These are phyloP conservation scores for Fusarium duplospermum DNA, from an alignment of 2,329 filamentous ascomycete genomes.

Conservation along the genomic window DNA sequence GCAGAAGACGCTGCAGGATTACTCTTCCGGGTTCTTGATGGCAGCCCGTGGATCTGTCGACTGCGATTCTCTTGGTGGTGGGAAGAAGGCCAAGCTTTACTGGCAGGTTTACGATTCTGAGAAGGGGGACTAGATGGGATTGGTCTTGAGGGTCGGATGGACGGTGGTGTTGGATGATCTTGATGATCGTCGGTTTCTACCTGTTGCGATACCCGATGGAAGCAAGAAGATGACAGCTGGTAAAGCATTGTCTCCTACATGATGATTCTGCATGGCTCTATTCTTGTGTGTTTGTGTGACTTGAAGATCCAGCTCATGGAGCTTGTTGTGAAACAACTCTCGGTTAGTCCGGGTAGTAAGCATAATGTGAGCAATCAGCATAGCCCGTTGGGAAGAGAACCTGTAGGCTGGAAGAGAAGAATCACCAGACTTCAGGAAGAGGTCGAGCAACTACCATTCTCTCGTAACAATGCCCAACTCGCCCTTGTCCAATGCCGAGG, in stretches of 20 bases:
- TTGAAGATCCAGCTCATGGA: neutral
- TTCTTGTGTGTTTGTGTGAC: neutral
- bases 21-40: conserved; percentile 27
- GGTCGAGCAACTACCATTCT: too few species aligned
- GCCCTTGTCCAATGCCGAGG: neutral
- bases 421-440: neutral
- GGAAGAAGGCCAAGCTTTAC: conserved; percentile 23
- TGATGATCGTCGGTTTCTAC: conserved; percentile 9
- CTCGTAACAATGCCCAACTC: neutral
- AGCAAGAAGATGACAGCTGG: conserved; percentile 10
- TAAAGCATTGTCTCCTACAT: conserved; percentile 11
- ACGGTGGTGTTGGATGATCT: conserved; percentile 1
- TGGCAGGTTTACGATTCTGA: conserved; percentile 33
- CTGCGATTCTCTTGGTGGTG: conserved; percentile 16
- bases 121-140: neutral
- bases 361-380: neutral
- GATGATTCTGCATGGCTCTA: neutral
- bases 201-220: conserved; percentile 33
- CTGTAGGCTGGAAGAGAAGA: too few species aligned
- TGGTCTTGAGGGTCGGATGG: conserved; percentile 18
- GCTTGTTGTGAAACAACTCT: neutral
- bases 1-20: conserved; percentile 27
- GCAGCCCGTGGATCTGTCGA: conserved; percentile 29
- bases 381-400: too few species aligned
- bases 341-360: neutral